phyloP scores from a whole-genome alignment of 768 basidiomycete genomes.

The Cystofilobasidium bisporidii region DNA sequence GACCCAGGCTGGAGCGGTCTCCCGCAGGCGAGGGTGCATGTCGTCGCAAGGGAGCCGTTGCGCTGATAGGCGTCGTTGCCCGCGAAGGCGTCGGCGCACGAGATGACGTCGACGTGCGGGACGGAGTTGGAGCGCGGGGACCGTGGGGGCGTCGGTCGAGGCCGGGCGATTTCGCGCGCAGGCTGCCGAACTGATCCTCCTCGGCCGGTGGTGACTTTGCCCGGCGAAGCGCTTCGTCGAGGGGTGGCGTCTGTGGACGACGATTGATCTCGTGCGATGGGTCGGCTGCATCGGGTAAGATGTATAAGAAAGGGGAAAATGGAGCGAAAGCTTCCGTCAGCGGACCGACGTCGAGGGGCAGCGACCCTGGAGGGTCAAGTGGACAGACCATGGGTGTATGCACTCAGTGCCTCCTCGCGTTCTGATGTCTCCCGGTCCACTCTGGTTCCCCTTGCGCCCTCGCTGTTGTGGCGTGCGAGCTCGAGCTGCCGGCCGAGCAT shows the following conservation, averaged over 20 bases:
- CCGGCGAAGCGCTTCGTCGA: not conserved
- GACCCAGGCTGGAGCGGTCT: not conserved
- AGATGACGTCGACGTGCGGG: not conserved
- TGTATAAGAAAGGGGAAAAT: no score
- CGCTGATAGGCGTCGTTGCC: not conserved
- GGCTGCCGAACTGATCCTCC: not conserved
- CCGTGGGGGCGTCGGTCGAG: constrained; percentile 9
- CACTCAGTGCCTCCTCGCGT: not conserved
- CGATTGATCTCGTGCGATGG: not conserved
- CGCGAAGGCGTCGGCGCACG: no score
- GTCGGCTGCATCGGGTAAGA: not conserved
- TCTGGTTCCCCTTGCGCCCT: not conserved
- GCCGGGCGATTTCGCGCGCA: not conserved
- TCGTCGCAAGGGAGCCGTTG: not conserved
- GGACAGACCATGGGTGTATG: no score
- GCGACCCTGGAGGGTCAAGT: not conserved
- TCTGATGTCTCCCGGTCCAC: not conserved
- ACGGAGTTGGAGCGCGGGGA: constrained; percentile 17
- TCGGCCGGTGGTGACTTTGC: not conserved
- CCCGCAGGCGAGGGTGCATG: not conserved
- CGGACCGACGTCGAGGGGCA: not conserved
- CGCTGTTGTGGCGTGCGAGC: constrained; percentile 62
- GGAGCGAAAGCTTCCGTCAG: not conserved
- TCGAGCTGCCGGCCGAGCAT: constrained; percentile 62
- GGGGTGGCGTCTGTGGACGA: not conserved